Percentiles rank a stretch among this genome's conserved stretches.
phyloP scores from a whole-genome alignment of 2,329 filamentous ascomycete genomes.

The Akanthomyces uredinophilus region DNA sequence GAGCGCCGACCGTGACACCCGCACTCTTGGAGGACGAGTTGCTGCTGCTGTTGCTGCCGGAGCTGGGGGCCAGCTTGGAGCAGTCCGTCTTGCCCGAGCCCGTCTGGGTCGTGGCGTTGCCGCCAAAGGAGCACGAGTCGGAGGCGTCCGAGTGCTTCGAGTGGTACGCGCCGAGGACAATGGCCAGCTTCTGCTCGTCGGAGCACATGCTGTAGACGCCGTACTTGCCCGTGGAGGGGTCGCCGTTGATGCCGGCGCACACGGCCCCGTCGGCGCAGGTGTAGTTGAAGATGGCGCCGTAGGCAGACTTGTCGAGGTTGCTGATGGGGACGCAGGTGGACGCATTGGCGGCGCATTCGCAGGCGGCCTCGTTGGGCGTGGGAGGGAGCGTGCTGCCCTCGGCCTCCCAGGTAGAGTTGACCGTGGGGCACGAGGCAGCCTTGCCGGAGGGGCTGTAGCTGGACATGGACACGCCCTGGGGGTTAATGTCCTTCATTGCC shows the following conservation, averaged over 20 bases:
- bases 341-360: constrained; percentile 76
- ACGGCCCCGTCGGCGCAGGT: constrained; percentile 10
- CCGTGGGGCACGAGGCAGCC: constrained; percentile 64
- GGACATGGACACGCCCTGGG: constrained; percentile 59
- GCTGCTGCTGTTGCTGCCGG: constrained; percentile 15
- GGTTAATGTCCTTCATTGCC: constrained; percentile 62
- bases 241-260: constrained; percentile 8
- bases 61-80: constrained; percentile 40
- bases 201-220: constrained; percentile 76
- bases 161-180: constrained; percentile 42
- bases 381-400: constrained; percentile 66
- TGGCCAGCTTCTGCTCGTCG: constrained; percentile 64
- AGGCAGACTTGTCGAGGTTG: constrained; percentile 52
- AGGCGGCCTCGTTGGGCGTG: constrained; percentile 70
- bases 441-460: constrained; percentile 72
- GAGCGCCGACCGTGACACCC: constrained; percentile 32
- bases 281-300: constrained; percentile 37
- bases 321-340: constrained; percentile 65
- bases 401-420: constrained; percentile 58
- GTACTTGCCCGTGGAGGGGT: constrained; percentile 50
- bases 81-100: constrained; percentile 39
- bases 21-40: constrained; percentile 17
- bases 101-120: constrained; percentile 54
- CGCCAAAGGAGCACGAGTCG: constrained; percentile 66
- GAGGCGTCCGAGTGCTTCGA: constrained; percentile 45